phyloP scores from a whole-genome alignment of 768 basidiomycete genomes.

The Trametes meyenii region DNA sequence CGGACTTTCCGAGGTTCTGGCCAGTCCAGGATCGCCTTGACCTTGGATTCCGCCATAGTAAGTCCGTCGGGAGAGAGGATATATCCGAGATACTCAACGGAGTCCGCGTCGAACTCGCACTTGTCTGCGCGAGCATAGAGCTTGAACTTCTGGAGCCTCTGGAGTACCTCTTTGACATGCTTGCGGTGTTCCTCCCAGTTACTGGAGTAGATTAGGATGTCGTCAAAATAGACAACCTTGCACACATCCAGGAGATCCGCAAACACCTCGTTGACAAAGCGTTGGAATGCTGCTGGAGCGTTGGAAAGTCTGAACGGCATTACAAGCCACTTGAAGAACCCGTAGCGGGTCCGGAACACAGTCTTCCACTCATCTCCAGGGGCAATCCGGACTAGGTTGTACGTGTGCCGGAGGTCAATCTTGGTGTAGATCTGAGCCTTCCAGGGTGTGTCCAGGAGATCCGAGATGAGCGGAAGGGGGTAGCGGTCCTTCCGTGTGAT shows the following conservation, averaged over 20 bases:
- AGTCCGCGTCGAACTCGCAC: constrained; percentile 39
- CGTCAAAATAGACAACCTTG: constrained; percentile 19
- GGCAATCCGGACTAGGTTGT: constrained; percentile 41
- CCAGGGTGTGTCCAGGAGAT: constrained; percentile 33
- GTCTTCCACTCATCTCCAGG: constrained; percentile 39
- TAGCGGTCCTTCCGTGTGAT: constrained; percentile 19
- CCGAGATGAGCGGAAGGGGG: constrained; percentile 33
- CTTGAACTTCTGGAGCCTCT: constrained; percentile 32
- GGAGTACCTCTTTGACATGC: constrained; percentile 24
- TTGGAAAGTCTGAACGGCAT: constrained; percentile 33
- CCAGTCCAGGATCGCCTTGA: constrained; percentile 38
- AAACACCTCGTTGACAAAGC: constrained; percentile 20
- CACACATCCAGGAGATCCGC: constrained; percentile 19
- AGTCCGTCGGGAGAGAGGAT: constrained; percentile 37
- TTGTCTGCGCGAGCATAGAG: constrained; percentile 38
- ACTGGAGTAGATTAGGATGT: constrained; percentile 22
- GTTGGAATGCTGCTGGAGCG: constrained; percentile 7
- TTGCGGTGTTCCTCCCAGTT: constrained; percentile 22
- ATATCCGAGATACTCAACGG: constrained; percentile 48
- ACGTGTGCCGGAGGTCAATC: constrained; percentile 42
- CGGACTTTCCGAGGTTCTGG: constrained; percentile 29
- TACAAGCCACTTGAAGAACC: constrained; percentile 35
- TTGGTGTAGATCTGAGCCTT: constrained; percentile 36
- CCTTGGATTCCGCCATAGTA: constrained; percentile 44
- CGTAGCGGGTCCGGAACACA: constrained; percentile 38